A percentile compares a stretch with the other conserved stretches of the same genome.
Conservation (phyloP, 306 rosid species). For the Abrus pulchellus region DNA sequence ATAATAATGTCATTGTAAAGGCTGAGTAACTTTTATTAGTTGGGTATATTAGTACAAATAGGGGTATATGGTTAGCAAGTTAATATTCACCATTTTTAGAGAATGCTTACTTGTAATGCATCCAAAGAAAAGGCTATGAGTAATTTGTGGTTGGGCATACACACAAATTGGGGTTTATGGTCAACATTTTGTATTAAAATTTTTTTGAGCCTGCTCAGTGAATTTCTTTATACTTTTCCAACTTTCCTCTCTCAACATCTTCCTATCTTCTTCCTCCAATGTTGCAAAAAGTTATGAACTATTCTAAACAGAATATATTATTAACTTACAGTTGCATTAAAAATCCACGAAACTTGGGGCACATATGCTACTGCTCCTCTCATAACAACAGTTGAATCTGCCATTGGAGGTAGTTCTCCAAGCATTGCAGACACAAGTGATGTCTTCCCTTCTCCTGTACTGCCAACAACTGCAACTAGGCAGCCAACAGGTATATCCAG, state of each 20-base stretch:
- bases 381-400: slow-evolving; percentile 61
- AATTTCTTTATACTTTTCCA: background rate
- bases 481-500: slow-evolving; percentile 79
- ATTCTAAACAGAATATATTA: slow-evolving; percentile 32
- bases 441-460: slow-evolving; percentile 99
- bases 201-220: slow-evolving; percentile 20
- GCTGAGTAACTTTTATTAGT: slow-evolving; percentile 8
- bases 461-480: slow-evolving; percentile 95
- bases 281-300: slow-evolving; percentile 10
- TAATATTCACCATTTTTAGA: background rate
- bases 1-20: background rate
- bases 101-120: slow-evolving; percentile 24
- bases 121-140: slow-evolving; percentile 16
- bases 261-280: slow-evolving; percentile 30
- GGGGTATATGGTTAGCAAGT: background rate
- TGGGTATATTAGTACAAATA: background rate
- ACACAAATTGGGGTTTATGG: background rate
- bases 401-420: slow-evolving; percentile 79
- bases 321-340: slow-evolving; percentile 91
- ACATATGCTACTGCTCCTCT: slow-evolving; percentile 94
- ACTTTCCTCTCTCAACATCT: slow-evolving; percentile 31
- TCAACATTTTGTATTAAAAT: slow-evolving; percentile 32
- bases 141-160: background rate
- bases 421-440: slow-evolving; percentile 94
- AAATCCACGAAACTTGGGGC: slow-evolving; percentile 97